Evolutionary conservation across 2,329 filamentous ascomycete genomes (phyloP).

Genomic region (Nemania sp.): DNA sequence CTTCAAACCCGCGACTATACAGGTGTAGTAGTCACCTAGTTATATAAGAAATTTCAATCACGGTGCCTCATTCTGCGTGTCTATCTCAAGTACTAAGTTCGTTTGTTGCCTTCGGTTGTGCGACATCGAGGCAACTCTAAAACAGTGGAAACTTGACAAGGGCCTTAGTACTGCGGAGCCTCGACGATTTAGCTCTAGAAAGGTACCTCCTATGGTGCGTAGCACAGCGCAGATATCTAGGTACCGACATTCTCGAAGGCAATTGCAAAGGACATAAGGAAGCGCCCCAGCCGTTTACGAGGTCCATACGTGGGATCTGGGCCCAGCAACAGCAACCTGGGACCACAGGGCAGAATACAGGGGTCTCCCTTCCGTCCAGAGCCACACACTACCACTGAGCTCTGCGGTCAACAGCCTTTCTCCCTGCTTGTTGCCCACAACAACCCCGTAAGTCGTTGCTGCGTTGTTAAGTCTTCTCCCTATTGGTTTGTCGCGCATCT

Average conservation of each 20-base stretch:
- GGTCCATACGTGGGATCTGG: conserved; percentile 12
- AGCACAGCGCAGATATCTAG: too few relatives aligned
- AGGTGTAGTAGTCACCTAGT: too few relatives aligned
- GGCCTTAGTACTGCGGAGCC: too few relatives aligned
- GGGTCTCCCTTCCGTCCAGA: conserved; percentile 30
- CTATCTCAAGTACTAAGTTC: not conserved
- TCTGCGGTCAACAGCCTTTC: too few relatives aligned
- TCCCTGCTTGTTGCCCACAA: conserved; percentile 32
- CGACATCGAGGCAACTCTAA: conserved; percentile 16
- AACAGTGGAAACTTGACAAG: conserved; percentile 19
- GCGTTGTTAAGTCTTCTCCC: conserved; percentile 3
- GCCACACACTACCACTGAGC: too few relatives aligned
- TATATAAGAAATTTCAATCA: too few relatives aligned
- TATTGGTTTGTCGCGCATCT: conserved; percentile 18
- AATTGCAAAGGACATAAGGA: not conserved
- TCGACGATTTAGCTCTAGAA: too few relatives aligned
- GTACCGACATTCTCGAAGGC: too few relatives aligned
- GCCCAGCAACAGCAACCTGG: conserved; percentile 25
- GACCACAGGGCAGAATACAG: too few relatives aligned
- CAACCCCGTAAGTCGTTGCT: conserved; percentile 26
- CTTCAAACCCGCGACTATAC: not conserved
- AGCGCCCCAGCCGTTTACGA: conserved; percentile 12
- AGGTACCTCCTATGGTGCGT: too few relatives aligned
- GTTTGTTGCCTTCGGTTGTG: conserved; percentile 2
- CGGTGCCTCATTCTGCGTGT: too few relatives aligned